A percentile compares a stretch with the other conserved stretches of the same genome.
These are phyloP conservation scores for Lactarius sanguifluus DNA, from an alignment of 768 basidiomycete species.

Conservation along the genomic window DNA sequence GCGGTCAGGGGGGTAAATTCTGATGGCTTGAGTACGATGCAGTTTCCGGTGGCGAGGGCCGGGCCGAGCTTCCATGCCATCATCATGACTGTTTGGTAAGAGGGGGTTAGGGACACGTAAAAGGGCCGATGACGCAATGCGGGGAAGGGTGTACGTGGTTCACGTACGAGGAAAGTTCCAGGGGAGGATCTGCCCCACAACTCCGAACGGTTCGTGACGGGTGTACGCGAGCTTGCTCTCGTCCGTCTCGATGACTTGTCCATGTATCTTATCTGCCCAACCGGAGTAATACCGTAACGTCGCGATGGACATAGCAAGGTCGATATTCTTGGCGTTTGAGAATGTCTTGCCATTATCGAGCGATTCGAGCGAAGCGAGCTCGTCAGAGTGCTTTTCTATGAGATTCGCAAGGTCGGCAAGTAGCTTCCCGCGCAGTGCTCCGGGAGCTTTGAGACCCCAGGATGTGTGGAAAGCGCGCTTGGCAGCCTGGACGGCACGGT, in stretches of 20 bases:
- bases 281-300: slow-evolving; percentile 80
- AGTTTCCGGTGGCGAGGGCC: slow-evolving; percentile 62
- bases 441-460: slow-evolving; percentile 68
- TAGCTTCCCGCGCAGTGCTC: slow-evolving; percentile 51
- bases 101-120: neutral
- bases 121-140: neutral
- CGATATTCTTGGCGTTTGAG: slow-evolving; percentile 46
- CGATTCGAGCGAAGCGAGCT: slow-evolving; percentile 71
- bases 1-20: slow-evolving; percentile 62
- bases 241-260: slow-evolving; percentile 68
- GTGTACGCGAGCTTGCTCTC: slow-evolving; percentile 55
- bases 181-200: slow-evolving; percentile 60
- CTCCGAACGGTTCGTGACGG: slow-evolving; percentile 59
- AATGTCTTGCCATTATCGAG: slow-evolving; percentile 68
- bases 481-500: slow-evolving; percentile 69
- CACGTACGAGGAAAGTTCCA: slow-evolving; percentile 60
- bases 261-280: slow-evolving; percentile 84
- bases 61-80: slow-evolving; percentile 62
- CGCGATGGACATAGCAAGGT: slow-evolving; percentile 48
- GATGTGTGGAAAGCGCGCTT: slow-evolving; percentile 58
- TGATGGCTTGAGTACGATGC: slow-evolving; percentile 64
- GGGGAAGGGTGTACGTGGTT: too few relatives aligned
- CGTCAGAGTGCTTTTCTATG: slow-evolving; percentile 60
- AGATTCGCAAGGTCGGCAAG: slow-evolving; percentile 63
- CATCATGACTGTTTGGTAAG: slow-evolving; percentile 45